A percentile compares a stretch with the other conserved stretches of the same genome.
These are phyloP conservation scores for Xylariaceae sp. DNA, from an alignment of 2,329 filamentous ascomycete species.

Conservation along the genomic window DNA sequence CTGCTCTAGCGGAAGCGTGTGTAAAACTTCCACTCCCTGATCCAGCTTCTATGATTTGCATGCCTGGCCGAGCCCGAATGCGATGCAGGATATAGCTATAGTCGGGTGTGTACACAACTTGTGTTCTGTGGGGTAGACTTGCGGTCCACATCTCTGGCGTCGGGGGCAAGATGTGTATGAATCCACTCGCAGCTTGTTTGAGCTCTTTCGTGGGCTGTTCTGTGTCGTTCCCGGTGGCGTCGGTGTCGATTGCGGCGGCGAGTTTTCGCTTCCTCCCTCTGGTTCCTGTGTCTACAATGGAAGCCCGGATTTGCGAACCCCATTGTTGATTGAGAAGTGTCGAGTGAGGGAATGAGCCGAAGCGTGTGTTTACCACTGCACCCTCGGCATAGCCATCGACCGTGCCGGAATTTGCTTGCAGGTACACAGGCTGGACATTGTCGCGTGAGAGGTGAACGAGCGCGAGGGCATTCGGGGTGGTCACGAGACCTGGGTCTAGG, in stretches of 20 bases:
- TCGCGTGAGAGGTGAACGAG: conserved; percentile 89
- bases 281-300: conserved; percentile 87
- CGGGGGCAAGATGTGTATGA: conserved; percentile 74
- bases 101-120: conserved; percentile 84
- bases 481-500: conserved; percentile 63
- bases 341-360: conserved; percentile 83
- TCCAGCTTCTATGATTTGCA: conserved; percentile 74
- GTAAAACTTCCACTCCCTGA: conserved; percentile 83
- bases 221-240: conserved; percentile 40
- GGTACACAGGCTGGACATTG: conserved; percentile 72
- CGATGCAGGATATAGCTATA: conserved; percentile 82
- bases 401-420: conserved; percentile 59
- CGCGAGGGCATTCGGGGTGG: conserved; percentile 66
- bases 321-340: conserved; percentile 77
- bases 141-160: conserved; percentile 82
- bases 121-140: conserved; percentile 76
- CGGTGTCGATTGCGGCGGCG: conserved; percentile 40
- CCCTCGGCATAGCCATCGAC: conserved; percentile 73
- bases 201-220: conserved; percentile 33
- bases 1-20: conserved; percentile 71
- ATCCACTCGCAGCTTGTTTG: conserved; percentile 63
- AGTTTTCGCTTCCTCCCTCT: conserved; percentile 68
- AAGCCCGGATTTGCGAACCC: conserved; percentile 90
- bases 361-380: conserved; percentile 84
- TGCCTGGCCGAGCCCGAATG: conserved; percentile 70